Evolutionary conservation across 352 stramenopile species (phyloP), one percentile per base, ranked within the genome.

Genomic region (Globisporangium mamillatum): DNA sequence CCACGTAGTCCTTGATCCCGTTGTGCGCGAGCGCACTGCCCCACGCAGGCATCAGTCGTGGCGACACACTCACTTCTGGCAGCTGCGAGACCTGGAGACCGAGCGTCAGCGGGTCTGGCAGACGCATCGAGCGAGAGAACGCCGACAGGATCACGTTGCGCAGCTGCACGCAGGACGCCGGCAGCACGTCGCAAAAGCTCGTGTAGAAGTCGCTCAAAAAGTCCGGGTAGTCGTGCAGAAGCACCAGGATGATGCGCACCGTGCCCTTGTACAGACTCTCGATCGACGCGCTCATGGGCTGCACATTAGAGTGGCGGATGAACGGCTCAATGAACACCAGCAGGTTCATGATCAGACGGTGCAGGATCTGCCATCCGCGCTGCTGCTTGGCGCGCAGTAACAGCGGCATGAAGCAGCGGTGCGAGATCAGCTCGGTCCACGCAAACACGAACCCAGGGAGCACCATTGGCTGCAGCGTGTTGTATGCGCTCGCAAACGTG

Each of bases 161-260:
- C 53, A 99, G 82, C 75, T 99, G 97, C 48, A 99, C 94, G 76
- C 97, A 99, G 57, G 92, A 94, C 4, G 97, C 81, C 7, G 97
- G 98, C 48, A 99, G 95, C 29, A 99, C 92, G 67, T 99, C 98
- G 80, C 97, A 99, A 64, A 99, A 98, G 58, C 92, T 98, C 56
- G 98, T 89, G 81, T 99, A 98, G 75, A 99, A 99, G 62, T 98
- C 97, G 69, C 90, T 94, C 29, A 99, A 70, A 72, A 99, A 99
- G 68, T 99, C 94, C 12, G 97, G 97, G 75, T 99, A 99, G 76
- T 99, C 98, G 76, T 99, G 98, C 60, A 99, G 79, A 20, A 99
- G 78, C 64, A 99, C 97, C 48, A 99, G 71, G 56, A 99, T 89
- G 54, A 99, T 97, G 66, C 97, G 95, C 22, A 99, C 82, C n/a